phyloP scores from a whole-genome alignment of 495 filamentous ascomycete genomes.

The Aspergillus hancockii region DNA sequence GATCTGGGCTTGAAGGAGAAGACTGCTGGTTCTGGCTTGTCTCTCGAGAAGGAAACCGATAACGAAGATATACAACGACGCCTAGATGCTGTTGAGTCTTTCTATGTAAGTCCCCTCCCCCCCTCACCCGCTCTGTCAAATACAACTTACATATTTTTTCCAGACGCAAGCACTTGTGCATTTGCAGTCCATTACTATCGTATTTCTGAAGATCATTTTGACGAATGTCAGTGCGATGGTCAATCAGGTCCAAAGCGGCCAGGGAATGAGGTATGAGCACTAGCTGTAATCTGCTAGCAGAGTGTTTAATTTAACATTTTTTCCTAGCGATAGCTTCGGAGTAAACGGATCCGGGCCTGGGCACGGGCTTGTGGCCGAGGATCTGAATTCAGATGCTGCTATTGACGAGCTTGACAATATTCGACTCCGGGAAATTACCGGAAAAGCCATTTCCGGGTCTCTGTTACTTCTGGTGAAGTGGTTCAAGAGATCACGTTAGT shows the following conservation, averaged over 20 bases:
- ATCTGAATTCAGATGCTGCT: slow-evolving; percentile 39
- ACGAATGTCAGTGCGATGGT: slow-evolving; percentile 72
- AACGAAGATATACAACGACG: slow-evolving; percentile 60
- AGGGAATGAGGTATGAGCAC: slow-evolving; percentile 34
- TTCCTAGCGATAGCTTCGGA: slow-evolving; percentile 34
- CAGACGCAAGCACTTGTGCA: slow-evolving; percentile 76
- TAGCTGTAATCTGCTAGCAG: background rate
- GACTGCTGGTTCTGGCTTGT: slow-evolving; percentile 26
- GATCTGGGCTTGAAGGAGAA: slow-evolving; percentile 30
- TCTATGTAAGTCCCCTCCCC: slow-evolving; percentile 67
- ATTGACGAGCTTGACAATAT: slow-evolving; percentile 78
- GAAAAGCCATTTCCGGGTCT: slow-evolving; percentile 86
- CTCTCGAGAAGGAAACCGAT: slow-evolving; percentile 56
- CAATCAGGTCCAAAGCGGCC: slow-evolving; percentile 50
- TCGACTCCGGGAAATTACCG: slow-evolving; percentile 79
- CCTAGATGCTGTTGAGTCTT: slow-evolving; percentile 72
- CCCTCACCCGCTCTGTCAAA: slow-evolving; percentile 3
- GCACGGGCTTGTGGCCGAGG: slow-evolving; percentile 27
- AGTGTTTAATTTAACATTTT: slow-evolving; percentile 13
- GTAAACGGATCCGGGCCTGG: slow-evolving; percentile 34
- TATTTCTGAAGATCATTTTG: slow-evolving; percentile 83
- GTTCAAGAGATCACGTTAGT: slow-evolving; percentile 92
- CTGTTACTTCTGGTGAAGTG: slow-evolving; percentile 87
- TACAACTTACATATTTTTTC: slow-evolving; percentile 23
- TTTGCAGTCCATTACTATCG: slow-evolving; percentile 91